These are phyloP conservation scores for Penstemon davidsonii DNA, from an alignment of 257 asterid species.

Conservation along the genomic window DNA sequence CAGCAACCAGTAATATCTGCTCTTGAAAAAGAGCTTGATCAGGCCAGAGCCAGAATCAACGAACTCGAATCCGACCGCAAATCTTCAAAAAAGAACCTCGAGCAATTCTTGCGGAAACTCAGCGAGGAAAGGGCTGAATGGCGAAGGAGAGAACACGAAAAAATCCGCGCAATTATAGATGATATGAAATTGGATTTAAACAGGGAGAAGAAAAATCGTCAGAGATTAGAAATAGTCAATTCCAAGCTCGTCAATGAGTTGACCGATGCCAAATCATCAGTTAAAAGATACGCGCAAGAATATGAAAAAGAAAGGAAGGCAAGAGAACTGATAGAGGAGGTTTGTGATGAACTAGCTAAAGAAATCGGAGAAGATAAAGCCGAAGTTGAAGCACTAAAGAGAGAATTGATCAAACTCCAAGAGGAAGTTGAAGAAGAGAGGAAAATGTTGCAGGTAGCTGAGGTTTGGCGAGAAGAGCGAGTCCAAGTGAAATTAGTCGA, in stretches of 20 bases:
- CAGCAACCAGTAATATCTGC: slow-evolving; percentile 39
- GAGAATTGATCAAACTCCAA: slow-evolving; percentile 48
- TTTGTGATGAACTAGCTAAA: slow-evolving; percentile 64
- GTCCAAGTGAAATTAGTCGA: slow-evolving; percentile 70
- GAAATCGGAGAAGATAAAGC: slow-evolving; percentile 67
- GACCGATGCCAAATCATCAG: slow-evolving; percentile 46
- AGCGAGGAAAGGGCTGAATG: no score
- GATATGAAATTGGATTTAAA: slow-evolving; percentile 50
- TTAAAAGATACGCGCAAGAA: slow-evolving; percentile 57
- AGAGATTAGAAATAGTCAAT: slow-evolving; percentile 58
- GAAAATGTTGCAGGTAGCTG: slow-evolving; percentile 74
- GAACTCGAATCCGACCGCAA: slow-evolving; percentile 60
- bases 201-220: slow-evolving; percentile 59
- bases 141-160: no score
- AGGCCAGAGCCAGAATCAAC: slow-evolving; percentile 49
- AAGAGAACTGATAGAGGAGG: slow-evolving; percentile 63
- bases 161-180: slow-evolving; percentile 52
- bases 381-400: slow-evolving; percentile 53
- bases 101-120: no score
- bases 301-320: slow-evolving; percentile 61
- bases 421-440: slow-evolving; percentile 74
- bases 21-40: slow-evolving; percentile 57
- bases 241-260: slow-evolving; percentile 58
- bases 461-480: slow-evolving; percentile 79
- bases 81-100: slow-evolving; percentile 64